Evolutionary conservation across 2,329 filamentous ascomycete genomes (phyloP).

Genomic region (Colletotrichum tamarilloi): DNA sequence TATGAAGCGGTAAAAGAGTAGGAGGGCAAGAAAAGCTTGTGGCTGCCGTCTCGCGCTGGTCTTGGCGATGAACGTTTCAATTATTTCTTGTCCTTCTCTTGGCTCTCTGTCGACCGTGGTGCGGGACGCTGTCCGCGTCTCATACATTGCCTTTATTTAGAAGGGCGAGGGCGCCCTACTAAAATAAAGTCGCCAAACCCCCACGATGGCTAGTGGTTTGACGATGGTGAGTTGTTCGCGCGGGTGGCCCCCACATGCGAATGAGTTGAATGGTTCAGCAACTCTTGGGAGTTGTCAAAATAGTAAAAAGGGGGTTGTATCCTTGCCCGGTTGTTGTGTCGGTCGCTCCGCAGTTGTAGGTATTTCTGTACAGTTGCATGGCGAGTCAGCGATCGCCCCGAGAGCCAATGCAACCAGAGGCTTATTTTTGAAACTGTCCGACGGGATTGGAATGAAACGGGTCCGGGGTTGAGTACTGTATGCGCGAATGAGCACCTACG

Average conservation of each 20-base stretch:
- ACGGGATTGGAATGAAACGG: conserved; percentile 25
- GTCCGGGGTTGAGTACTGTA: not conserved
- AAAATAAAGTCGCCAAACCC: not conserved
- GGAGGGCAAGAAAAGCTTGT: conserved; percentile 14
- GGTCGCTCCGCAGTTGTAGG: not conserved
- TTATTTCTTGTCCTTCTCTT: conserved; percentile 12
- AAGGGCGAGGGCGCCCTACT: not conserved
- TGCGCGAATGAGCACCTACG: not conserved
- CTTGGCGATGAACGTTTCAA: conserved; percentile 35
- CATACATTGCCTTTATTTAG: conserved; percentile 20
- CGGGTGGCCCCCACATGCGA: not conserved
- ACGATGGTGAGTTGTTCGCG: not conserved
- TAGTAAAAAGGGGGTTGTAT: conserved; percentile 25
- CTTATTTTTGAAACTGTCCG: conserved; percentile 18
- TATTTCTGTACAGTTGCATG: conserved; percentile 3
- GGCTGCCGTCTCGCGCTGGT: not conserved
- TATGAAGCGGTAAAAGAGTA: not conserved
- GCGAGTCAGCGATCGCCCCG: conserved; percentile 20
- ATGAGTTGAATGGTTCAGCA: not conserved
- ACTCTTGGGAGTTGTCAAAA: conserved; percentile 23
- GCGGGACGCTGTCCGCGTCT: conserved; percentile 27
- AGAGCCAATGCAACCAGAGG: conserved; percentile 18
- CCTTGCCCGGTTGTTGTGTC: conserved; percentile 6
- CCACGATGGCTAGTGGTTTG: not conserved
- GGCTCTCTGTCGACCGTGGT: not conserved